A percentile compares a stretch with the other conserved stretches of the same genome.
Evolutionary conservation across 2,329 filamentous ascomycete species (phyloP).

Genomic region (Nothophaeocryptopus gaeumannii): DNA sequence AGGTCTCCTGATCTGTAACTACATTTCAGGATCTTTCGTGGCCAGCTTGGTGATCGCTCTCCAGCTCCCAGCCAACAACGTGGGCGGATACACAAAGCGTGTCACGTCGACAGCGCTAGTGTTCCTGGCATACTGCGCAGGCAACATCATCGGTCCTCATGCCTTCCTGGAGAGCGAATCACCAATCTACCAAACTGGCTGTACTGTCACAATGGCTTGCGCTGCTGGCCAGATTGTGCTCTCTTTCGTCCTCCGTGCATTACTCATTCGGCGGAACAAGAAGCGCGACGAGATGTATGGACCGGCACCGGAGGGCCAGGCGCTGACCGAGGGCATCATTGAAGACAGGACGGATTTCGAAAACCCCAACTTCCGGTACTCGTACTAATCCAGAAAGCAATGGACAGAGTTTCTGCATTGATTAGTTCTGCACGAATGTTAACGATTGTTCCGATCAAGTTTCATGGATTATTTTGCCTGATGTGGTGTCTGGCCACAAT

Average conservation of each 20-base stretch:
- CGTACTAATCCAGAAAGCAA: slow-evolving; percentile 14
- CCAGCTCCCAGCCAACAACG: slow-evolving; percentile 51
- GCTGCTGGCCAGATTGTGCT: slow-evolving; percentile 43
- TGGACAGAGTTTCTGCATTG: too few relatives aligned
- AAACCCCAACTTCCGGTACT: slow-evolving; percentile 30
- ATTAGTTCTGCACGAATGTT: too few relatives aligned
- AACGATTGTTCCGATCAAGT: too few relatives aligned
- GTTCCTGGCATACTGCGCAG: slow-evolving; percentile 45
- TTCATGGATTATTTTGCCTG: too few relatives aligned
- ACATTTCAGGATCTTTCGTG: slow-evolving; percentile 51
- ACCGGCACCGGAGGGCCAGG: slow-evolving; percentile 17
- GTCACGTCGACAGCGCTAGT: slow-evolving; percentile 48
- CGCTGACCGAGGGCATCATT: slow-evolving; percentile 22
- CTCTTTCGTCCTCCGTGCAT: slow-evolving; percentile 36
- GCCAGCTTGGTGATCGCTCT: slow-evolving; percentile 53
- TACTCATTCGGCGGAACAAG: slow-evolving; percentile 42
- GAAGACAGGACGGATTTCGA: slow-evolving; percentile 43
- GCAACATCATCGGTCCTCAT: slow-evolving; percentile 50
- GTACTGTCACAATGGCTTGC: slow-evolving; percentile 51
- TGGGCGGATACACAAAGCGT: slow-evolving; percentile 51
- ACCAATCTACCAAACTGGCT: slow-evolving; percentile 52
- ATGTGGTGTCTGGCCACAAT: too few relatives aligned
- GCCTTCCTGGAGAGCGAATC: slow-evolving; percentile 47
- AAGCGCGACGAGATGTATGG: slow-evolving; percentile 36
- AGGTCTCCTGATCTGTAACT: slow-evolving; percentile 53